Conservation (phyloP, 2,329 filamentous ascomycete genomes). For the Cryphonectria japonica region DNA sequence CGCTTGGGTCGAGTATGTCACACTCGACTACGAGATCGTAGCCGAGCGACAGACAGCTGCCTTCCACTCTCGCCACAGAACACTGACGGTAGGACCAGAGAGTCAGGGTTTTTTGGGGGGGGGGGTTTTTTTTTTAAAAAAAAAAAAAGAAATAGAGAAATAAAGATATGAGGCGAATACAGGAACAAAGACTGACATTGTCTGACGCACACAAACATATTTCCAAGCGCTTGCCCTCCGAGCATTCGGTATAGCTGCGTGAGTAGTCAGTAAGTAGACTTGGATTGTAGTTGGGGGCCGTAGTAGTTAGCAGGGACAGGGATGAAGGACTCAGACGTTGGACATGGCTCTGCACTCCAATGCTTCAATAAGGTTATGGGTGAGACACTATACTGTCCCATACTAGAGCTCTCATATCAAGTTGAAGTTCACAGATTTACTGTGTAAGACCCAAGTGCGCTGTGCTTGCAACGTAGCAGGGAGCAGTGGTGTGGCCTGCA, state of each 20-base stretch:
- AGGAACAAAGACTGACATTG: background rate
- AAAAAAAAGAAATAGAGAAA: background rate
- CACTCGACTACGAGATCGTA: background rate
- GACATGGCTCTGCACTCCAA: background rate
- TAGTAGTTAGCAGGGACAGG: background rate
- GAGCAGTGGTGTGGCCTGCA: background rate
- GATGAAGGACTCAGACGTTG: background rate
- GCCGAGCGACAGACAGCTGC: background rate
- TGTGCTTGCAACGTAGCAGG: background rate
- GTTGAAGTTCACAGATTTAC: background rate
- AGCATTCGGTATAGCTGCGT: background rate
- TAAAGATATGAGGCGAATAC: too few species aligned
- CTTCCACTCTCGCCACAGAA: background rate
- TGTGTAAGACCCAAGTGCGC: background rate
- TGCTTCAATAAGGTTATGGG: background rate
- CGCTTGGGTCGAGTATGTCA: background rate
- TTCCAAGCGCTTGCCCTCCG: too few species aligned
- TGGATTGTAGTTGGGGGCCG: too few species aligned
- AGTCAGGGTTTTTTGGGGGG: too few species aligned
- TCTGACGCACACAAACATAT: background rate
- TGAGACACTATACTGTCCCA: background rate
- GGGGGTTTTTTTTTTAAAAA: too few species aligned
- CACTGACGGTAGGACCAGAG: background rate
- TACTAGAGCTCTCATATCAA: background rate
- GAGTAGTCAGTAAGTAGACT: too few species aligned